A percentile compares a stretch with the other conserved stretches of the same genome.
These are phyloP conservation scores for Yamadazyma scolyti DNA, from an alignment of 805 yeast genomes.

Conservation along the genomic window DNA sequence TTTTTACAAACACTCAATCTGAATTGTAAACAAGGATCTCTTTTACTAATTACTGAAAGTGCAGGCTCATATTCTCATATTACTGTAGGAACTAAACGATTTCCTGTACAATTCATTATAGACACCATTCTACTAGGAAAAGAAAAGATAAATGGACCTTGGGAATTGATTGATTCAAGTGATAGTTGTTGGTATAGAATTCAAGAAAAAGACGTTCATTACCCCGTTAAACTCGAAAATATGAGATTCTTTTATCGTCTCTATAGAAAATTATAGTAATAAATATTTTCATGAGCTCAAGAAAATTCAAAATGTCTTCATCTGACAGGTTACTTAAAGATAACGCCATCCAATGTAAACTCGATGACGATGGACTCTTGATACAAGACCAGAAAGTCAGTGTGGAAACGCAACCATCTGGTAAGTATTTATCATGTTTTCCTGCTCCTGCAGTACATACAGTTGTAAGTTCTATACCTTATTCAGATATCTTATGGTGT, in stretches of 20 bases:
- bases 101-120: slow-evolving; percentile 78
- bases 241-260: slow-evolving; percentile 83
- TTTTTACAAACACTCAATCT: slow-evolving; percentile 52
- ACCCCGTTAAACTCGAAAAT: slow-evolving; percentile 70
- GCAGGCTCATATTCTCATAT: slow-evolving; percentile 89
- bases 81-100: slow-evolving; percentile 66
- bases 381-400: slow-evolving; percentile 2
- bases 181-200: slow-evolving; percentile 83
- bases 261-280: slow-evolving; percentile 46
- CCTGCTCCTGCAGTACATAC: neutral
- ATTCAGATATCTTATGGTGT: slow-evolving; percentile 22
- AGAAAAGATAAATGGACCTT: slow-evolving; percentile 43
- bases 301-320: slow-evolving; percentile 1
- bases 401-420: neutral
- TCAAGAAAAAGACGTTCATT: slow-evolving; percentile 45
- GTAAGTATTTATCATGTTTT: slow-evolving; percentile 4
- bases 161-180: slow-evolving; percentile 62
- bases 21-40: slow-evolving; percentile 52
- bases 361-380: slow-evolving; percentile 4
- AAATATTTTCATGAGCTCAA: too few species aligned
- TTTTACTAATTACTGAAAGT: slow-evolving; percentile 71
- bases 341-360: slow-evolving; percentile 1
- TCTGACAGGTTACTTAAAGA: slow-evolving; percentile 4
- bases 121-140: slow-evolving; percentile 67
- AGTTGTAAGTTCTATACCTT: slow-evolving; percentile 15